Evolutionary conservation across 345 rosid species (phyloP), one percentile per base, ranked within the genome.

Genomic region (Kernera saxatilis): DNA sequence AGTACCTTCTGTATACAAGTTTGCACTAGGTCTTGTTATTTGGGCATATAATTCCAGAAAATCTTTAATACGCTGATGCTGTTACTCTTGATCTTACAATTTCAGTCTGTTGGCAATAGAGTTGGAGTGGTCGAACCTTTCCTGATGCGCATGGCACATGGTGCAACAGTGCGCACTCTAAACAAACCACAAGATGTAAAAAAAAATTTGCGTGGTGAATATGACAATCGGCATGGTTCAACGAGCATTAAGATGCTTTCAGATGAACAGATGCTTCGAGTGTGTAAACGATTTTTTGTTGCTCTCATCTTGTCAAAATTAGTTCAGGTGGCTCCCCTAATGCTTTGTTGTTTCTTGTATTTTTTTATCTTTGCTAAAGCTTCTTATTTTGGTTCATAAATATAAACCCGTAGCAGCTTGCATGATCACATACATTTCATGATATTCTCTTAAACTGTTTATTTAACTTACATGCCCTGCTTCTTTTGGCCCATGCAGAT

Each of bases 91-190:
- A 35, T 75, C 37, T 62, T 54, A 45, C 64, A 43, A 75, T 75
- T 80, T 80, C 87, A 93, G 98, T 89, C 97, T 61, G 98, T 91
- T 77, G 98, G 96, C 66, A 87, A 89, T 81, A 88, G 90, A 74
- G 91, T 93, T 76, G 98, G 96, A 75, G 98, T 91, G 55, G 79
- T 79, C 26, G 98, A 93, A 77, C 93, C 97, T 21, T 93, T 87
- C 81, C 85, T 93, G 82, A 93, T 91, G 98, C 96, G 96, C 73
- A 93, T 91, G 97, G 98, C 96, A 32, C 98, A 93, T 84, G 96
- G 97, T 72, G 98, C 90, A 72, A 91, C 91, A 32, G 73, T 85
- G 62, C 87, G 80, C 56, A 60, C 66, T 39, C 64, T 78, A 61
- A 83, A 79, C 55, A 84, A 76, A 77, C 72, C 77, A 56, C 83